Evolutionary conservation across 495 filamentous ascomycete genomes (phyloP).

Genomic region (Aspergillus panamensis): DNA sequence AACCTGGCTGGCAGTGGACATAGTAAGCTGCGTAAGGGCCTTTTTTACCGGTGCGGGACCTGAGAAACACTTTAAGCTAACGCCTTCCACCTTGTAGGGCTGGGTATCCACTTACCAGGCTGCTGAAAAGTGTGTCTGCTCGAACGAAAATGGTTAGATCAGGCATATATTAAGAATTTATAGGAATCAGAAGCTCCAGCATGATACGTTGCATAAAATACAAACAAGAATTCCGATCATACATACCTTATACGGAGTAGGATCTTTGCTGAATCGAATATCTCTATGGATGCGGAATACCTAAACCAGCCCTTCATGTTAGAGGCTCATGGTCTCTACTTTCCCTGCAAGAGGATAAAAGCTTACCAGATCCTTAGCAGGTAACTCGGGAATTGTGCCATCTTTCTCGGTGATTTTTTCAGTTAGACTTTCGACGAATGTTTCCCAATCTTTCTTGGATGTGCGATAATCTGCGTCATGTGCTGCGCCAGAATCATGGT

Average conservation of each 20-base stretch:
- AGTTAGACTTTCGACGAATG: slow-evolving; percentile 66
- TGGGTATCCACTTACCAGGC: slow-evolving; percentile 57
- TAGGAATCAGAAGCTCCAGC: background rate
- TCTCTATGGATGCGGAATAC: slow-evolving; percentile 85
- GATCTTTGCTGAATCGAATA: slow-evolving; percentile 71
- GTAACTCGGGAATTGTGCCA: slow-evolving; percentile 76
- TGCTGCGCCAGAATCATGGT: slow-evolving; percentile 39
- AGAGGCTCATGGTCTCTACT: slow-evolving; percentile 1
- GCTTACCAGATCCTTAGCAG: slow-evolving; percentile 70
- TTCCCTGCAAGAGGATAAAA: background rate
- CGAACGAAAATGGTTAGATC: slow-evolving; percentile 27
- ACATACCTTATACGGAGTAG: slow-evolving; percentile 80
- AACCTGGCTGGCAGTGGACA: slow-evolving; percentile 58
- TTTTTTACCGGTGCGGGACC: slow-evolving; percentile 79
- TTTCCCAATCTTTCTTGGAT: slow-evolving; percentile 73
- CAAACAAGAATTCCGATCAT: background rate
- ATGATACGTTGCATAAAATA: no score
- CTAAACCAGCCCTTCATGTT: slow-evolving; percentile 28
- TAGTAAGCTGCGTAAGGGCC: slow-evolving; percentile 86
- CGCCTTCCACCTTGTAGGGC: background rate
- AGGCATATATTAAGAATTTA: slow-evolving; percentile 1
- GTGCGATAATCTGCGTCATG: slow-evolving; percentile 74
- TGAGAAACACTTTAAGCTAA: slow-evolving; percentile 30
- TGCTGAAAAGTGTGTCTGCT: slow-evolving; percentile 71
- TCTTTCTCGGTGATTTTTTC: slow-evolving; percentile 67